phyloP scores from a whole-genome alignment of 1,284 basidiomycete genomes.

The Marasmius fiardii region DNA sequence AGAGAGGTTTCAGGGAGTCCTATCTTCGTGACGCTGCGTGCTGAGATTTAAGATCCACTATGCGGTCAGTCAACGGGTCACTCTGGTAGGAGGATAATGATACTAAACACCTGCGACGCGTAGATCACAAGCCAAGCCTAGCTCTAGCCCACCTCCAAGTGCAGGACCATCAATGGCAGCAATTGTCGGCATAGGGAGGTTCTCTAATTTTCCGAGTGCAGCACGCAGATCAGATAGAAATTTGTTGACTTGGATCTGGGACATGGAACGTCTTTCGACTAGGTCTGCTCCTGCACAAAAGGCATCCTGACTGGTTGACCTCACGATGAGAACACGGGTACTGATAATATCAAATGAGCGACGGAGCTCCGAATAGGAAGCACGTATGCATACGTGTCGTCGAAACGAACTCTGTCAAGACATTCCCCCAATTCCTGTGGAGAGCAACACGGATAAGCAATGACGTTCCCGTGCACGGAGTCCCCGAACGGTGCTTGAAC shows the following conservation, averaged over 20 bases:
- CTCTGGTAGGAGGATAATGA: neutral
- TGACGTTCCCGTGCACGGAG: neutral
- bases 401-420: slow-evolving; percentile 64
- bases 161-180: slow-evolving; percentile 93
- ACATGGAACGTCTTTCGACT: slow-evolving; percentile 81
- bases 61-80: neutral
- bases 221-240: slow-evolving; percentile 80
- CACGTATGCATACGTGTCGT: slow-evolving; percentile 47
- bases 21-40: slow-evolving; percentile 68
- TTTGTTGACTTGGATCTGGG: slow-evolving; percentile 65
- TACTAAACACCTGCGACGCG: slow-evolving; percentile 75
- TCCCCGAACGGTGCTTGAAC: slow-evolving; percentile 20
- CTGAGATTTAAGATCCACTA: slow-evolving; percentile 19
- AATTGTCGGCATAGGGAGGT: slow-evolving; percentile 83
- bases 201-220: slow-evolving; percentile 74
- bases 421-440: slow-evolving; percentile 69
- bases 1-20: slow-evolving; percentile 82
- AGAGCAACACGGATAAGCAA: slow-evolving; percentile 5
- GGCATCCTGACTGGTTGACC: slow-evolving; percentile 69
- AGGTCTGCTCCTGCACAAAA: slow-evolving; percentile 96
- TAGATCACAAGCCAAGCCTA: slow-evolving; percentile 85
- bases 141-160: slow-evolving; percentile 87
- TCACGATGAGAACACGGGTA: slow-evolving; percentile 75
- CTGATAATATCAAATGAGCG: slow-evolving; percentile 31
- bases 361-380: neutral